Evolutionary conservation across 23 red algal genomes (phyloP), one percentile per base, ranked within the genome.

Genomic region (Gracilaria vermiculophylla): DNA sequence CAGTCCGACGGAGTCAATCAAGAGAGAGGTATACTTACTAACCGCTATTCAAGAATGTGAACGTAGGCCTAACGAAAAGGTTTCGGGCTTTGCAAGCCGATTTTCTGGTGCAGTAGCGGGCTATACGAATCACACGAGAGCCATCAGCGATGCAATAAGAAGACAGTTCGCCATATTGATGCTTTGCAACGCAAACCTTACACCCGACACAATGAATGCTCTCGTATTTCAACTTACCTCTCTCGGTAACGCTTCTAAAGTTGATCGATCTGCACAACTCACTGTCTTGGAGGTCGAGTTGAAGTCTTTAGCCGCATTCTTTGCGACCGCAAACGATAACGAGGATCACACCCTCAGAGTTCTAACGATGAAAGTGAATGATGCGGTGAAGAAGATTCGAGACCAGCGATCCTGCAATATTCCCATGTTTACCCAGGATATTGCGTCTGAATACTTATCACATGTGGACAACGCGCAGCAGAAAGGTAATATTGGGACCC

Each of bases 131-230:
- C 49, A 77, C 0, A 79, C 41, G 15, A 28, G 11, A 20, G 23
- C 9, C n/a, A 11, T 82, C 1, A 62, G 25, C 9, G 78, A 65
- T 31, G 20, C 36, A 13, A 36, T 40, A 66, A 66, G 55, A 7
- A 57, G 78, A 42, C 78, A 82, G 42, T 82, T 82, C 52, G 42
- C 54, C 15, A 19, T 62, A 17, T 14, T 66, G n/a, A 54, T 82
- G 53, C 25, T 82, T 47, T 32, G 55, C 20, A 82, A 82, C n/a
- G 78, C 78, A 14, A 65, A 82, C 6, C 53, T 82, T 42, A 42
- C 78, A 15, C 55, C 54, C 8, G 78, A 82, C 14, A 82, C 54
- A 11, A 44, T 82, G 78, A 82, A 82, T 45, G 23, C 31, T 42
- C 24, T 82, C 8, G 43, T 82, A 45, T 82, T 82, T 19, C 53